Percentiles rank a stretch among this genome's conserved stretches.
Evolutionary conservation across 208 protist genomes (phyloP).

Genomic region (Naegleria fowleri): DNA sequence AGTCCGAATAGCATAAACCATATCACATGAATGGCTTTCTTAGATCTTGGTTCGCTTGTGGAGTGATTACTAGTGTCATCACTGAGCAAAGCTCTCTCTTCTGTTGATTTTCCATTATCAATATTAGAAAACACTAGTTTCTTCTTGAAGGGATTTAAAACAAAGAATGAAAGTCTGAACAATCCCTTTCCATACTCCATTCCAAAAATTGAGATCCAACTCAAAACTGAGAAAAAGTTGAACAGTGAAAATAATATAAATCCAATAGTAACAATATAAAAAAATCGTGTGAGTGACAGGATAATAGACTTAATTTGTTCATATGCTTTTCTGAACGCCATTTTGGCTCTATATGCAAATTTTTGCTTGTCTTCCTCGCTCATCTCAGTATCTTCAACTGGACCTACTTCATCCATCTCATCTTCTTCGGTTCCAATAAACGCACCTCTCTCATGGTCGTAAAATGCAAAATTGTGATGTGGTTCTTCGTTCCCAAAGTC

Average conservation of each 20-base stretch:
- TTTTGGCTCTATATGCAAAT: neutral
- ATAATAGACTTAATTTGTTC: neutral
- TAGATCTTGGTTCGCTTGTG: neutral
- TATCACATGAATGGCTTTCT: neutral
- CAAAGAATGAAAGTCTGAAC: neutral
- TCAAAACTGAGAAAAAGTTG: neutral
- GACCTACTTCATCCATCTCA: neutral
- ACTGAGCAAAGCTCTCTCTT: neutral
- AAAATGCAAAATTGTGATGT: neutral
- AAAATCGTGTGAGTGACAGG: neutral
- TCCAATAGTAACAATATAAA: neutral
- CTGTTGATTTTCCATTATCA: neutral
- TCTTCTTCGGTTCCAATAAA: neutral
- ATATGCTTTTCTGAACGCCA: neutral
- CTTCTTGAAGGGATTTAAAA: neutral
- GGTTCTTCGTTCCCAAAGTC: neutral
- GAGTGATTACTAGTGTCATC: no score
- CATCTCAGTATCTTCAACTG: neutral
- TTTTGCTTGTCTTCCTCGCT: neutral
- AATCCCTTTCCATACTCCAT: neutral
- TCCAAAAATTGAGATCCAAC: neutral
- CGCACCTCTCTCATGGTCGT: neutral
- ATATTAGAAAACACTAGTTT: neutral
- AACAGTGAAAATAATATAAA: neutral
- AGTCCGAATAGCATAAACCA: neutral